These are phyloP conservation scores for Neltuma alba DNA, from an alignment of 306 rosid genomes.

Conservation along the genomic window DNA sequence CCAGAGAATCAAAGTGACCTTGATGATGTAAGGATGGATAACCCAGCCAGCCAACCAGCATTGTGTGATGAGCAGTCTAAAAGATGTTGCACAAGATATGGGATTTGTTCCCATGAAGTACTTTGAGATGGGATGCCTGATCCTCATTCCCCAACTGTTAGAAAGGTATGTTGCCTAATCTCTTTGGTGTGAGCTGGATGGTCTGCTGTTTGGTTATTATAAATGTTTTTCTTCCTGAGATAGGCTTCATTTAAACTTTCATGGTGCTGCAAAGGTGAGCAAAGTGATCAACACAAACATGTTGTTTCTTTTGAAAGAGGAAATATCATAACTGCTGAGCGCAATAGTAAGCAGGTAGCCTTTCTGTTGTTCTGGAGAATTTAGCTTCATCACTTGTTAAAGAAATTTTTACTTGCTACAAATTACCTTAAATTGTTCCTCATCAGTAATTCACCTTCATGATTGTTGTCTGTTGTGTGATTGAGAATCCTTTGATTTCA, in stretches of 20 bases:
- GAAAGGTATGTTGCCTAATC: constrained; percentile 58
- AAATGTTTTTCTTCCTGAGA: constrained; percentile 11
- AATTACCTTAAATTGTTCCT: constrained; percentile 13
- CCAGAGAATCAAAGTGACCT: constrained; percentile 39
- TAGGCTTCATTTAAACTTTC: constrained; percentile 94
- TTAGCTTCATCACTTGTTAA: constrained; percentile 35
- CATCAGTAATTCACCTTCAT: constrained; percentile 6
- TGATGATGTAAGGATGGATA: constrained; percentile 43
- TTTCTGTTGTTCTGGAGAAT: constrained; percentile 31
- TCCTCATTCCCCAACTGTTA: constrained; percentile 56
- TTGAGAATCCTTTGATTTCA: constrained; percentile 53
- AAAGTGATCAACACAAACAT: constrained; percentile 89
- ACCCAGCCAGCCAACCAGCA: constrained; percentile 40
- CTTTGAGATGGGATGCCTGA: constrained; percentile 66
- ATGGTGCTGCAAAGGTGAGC: constrained; percentile 88
- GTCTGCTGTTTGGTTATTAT: background rate
- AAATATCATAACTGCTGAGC: constrained; percentile 94
- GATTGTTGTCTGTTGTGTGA: constrained; percentile 41
- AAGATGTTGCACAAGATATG: constrained; percentile 69
- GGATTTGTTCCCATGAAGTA: constrained; percentile 92
- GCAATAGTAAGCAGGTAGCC: constrained; percentile 93
- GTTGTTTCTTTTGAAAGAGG: constrained; percentile 93
- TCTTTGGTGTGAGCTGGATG: constrained; percentile 8
- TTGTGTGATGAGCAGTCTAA: constrained; percentile 36
- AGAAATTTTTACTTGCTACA: background rate